A percentile compares a stretch with the other conserved stretches of the same genome.
Conservation (phyloP, 352 stramenopile species). For the Pythium volutum region DNA sequence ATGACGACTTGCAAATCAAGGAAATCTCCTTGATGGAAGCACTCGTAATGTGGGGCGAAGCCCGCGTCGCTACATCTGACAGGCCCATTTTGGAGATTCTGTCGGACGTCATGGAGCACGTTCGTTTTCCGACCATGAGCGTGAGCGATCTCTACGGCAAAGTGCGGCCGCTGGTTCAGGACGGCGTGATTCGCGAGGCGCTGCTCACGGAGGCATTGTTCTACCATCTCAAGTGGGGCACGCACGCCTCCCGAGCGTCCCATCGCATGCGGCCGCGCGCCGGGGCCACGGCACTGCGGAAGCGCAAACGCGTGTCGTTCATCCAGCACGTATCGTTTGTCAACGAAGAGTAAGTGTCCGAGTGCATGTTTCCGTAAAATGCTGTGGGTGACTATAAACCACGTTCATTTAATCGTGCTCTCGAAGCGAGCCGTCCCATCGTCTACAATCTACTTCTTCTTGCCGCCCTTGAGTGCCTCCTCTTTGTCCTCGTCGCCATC, state of each 20-base stretch:
- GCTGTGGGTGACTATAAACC: not conserved
- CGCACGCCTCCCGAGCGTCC: conserved; percentile 49
- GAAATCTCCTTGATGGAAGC: conserved; percentile 77
- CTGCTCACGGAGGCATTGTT: conserved; percentile 83
- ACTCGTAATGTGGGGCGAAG: conserved; percentile 74
- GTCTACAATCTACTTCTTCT: conserved; percentile 17
- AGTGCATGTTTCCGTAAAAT: not conserved
- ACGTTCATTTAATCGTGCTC: not conserved
- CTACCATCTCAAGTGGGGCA: conserved; percentile 84
- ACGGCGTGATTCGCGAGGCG: conserved; percentile 61
- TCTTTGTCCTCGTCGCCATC: conserved; percentile 27
- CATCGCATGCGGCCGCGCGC: conserved; percentile 65
- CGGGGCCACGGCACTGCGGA: conserved; percentile 58
- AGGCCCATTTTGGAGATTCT: conserved; percentile 51
- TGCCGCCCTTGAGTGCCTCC: conserved; percentile 22
- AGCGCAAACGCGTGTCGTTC: conserved; percentile 87
- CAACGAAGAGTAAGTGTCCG: conserved; percentile 14
- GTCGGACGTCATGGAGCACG: conserved; percentile 74
- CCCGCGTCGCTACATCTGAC: conserved; percentile 48
- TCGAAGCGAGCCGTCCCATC: not conserved
- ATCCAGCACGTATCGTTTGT: conserved; percentile 87
- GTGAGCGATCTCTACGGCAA: conserved; percentile 84
- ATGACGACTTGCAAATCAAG: conserved; percentile 84
- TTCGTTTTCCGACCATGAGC: conserved; percentile 86
- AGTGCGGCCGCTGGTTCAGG: conserved; percentile 68